Percentiles rank a stretch among this genome's conserved stretches.
These are phyloP conservation scores for Jacaranda copaia DNA, from an alignment of 257 asterid genomes.

Conservation along the genomic window DNA sequence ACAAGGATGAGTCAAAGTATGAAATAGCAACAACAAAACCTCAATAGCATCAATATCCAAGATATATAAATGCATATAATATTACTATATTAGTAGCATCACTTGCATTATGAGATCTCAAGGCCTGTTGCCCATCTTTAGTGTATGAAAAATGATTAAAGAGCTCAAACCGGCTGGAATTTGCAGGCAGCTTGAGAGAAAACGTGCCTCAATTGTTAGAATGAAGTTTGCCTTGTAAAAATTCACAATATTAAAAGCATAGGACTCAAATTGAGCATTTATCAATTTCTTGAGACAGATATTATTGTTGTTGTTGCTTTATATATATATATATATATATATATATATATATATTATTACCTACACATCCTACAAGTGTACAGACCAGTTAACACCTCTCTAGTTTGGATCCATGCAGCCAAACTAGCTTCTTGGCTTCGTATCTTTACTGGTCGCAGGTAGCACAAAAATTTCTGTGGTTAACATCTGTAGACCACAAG, in stretches of 20 bases:
- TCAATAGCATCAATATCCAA: neutral
- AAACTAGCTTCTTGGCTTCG: conserved; percentile 2
- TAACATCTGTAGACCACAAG: neutral
- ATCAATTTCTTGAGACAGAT: neutral
- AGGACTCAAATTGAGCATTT: neutral
- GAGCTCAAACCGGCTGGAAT: neutral
- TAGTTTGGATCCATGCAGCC: neutral
- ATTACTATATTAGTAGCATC: neutral
- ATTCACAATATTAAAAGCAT: conserved; percentile 24
- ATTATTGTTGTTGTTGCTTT: neutral
- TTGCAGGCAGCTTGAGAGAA: conserved; percentile 14
- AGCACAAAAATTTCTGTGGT: too few species aligned
- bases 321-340: too few species aligned
- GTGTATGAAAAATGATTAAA: neutral
- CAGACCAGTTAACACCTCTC: neutral
- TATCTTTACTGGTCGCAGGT: neutral
- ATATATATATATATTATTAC: neutral
- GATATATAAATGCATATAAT: neutral
- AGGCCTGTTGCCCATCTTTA: neutral
- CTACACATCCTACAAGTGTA: neutral
- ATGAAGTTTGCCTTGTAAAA: conserved; percentile 17
- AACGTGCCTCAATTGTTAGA: neutral
- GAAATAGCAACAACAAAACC: conserved; percentile 19
- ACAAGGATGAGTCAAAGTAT: conserved; percentile 9
- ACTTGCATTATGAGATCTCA: neutral